Evolutionary conservation across 1,284 basidiomycete genomes (phyloP), one percentile per base, ranked within the genome.

Genomic region (Phylloporus sp.): DNA sequence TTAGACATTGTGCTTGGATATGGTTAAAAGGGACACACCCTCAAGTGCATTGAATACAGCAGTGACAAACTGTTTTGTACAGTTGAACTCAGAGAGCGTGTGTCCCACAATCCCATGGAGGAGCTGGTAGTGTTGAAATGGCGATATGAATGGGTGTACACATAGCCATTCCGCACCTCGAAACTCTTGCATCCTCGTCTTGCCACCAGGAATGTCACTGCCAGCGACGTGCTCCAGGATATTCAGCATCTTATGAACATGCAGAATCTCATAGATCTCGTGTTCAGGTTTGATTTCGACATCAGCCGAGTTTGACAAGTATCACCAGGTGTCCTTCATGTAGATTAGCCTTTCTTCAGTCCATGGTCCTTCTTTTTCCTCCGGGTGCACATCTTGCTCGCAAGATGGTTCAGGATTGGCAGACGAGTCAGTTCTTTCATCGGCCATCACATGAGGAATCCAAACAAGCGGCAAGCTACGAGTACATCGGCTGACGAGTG

Each of bases 401-500:
- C 37, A 2, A 12, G 57, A 27, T 25, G 23, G 5, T 37, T 39
- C 23, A 3, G 23, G 6, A 58, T 14, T 19, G 23, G 12, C n/a
- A 25, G 37, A 27, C 12, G n/a, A 7, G 14, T 37, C 25, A 3
- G 17, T n/a, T 27, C 14, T 27, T 43, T 17, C 17, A 23, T n/a
- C 35, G 11, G 3, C n/a, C 11, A 29, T n/a, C 25, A n/a, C 41
- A 3, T 23, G 14, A 5, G 55, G 62, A 20, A 63, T 63, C 62
- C 62, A 63, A 14, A 25, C 43, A 7, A 73, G 41, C 5, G 63
- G 53, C 27, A 66, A 62, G 27, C 25, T 63, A 23, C 71, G 71
- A 57, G 72, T 73, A 20, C 62, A 63, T n/a, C 68, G 60, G 4
- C 70, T 66, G 8, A 49, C 56, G 17, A 58, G 47, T 23, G 60